Evolutionary conservation across 345 rosid genomes (phyloP).

Genomic region (Murraya koenigii): DNA sequence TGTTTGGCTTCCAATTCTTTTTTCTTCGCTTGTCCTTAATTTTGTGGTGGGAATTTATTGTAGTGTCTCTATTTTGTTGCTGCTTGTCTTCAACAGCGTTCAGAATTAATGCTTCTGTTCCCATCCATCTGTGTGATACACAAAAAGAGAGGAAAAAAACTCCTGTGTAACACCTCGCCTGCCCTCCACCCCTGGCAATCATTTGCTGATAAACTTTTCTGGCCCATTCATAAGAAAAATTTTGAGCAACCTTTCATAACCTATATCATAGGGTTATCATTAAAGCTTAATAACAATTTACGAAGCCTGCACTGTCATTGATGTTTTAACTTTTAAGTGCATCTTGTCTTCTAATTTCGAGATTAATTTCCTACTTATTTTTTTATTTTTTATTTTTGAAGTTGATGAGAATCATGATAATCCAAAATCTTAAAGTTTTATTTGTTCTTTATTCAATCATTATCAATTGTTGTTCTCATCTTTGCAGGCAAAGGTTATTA

Average conservation of each 20-base stretch:
- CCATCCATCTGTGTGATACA: neutral
- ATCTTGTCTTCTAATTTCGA: neutral
- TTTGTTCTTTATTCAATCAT: neutral
- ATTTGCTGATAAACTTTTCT: neutral
- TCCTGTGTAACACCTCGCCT: neutral
- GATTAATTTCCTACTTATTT: neutral
- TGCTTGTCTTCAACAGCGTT: neutral
- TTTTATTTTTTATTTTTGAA: neutral
- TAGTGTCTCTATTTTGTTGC: neutral
- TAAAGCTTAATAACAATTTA: neutral
- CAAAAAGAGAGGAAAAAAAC: neutral
- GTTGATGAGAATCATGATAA: neutral
- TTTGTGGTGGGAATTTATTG: neutral
- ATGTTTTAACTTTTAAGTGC: neutral
- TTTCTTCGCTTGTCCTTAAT: neutral
- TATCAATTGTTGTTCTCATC: conserved; percentile 9
- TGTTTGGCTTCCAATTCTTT: neutral
- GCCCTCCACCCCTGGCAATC: neutral
- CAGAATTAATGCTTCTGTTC: neutral
- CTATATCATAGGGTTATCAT: neutral
- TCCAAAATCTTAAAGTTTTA: neutral
- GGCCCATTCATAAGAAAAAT: neutral
- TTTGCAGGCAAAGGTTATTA: conserved; percentile 72
- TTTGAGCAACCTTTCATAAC: neutral
- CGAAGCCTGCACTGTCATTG: neutral